A percentile compares a stretch with the other conserved stretches of the same genome.
Evolutionary conservation across 2,329 filamentous ascomycete genomes (phyloP).

Genomic region (Metarhizium robertsii): DNA sequence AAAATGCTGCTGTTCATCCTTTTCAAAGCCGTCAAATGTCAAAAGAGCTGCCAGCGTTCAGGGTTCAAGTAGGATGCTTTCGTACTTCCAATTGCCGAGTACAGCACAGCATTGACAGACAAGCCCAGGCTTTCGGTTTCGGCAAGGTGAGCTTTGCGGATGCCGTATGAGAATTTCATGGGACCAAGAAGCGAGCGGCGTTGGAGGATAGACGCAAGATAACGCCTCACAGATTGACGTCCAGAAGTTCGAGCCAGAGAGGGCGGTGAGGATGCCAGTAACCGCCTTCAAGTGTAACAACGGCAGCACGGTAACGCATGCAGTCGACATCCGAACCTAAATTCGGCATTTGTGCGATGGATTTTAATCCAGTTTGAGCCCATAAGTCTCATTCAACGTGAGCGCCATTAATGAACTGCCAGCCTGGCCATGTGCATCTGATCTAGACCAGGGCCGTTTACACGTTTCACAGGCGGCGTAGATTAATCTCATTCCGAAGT

Average conservation of each 20-base stretch:
- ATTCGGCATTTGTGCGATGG: not conserved
- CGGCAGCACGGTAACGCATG: not conserved
- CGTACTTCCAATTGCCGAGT: not conserved
- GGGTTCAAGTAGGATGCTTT: not conserved
- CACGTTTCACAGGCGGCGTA: not conserved
- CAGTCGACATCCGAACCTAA: conserved; percentile 1
- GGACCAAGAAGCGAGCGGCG: conserved; percentile 2
- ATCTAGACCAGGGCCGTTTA: not conserved
- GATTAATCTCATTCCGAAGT: not conserved
- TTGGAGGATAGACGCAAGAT: not conserved
- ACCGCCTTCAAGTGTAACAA: conserved; percentile 5
- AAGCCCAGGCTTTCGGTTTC: not conserved
- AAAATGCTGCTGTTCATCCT: not conserved
- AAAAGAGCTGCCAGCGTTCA: not conserved
- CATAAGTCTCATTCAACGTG: not conserved
- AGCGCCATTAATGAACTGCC: not conserved
- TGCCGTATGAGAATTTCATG: not conserved
- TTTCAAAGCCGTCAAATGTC: not conserved
- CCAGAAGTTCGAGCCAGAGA: conserved; percentile 1
- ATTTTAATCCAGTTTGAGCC: not conserved
- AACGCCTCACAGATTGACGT: not conserved
- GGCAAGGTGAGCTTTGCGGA: not conserved
- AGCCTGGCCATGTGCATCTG: not conserved
- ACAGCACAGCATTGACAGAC: not conserved
- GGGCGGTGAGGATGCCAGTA: conserved; percentile 6